These are phyloP conservation scores for Podila epigama DNA, from an alignment of 192 early-diverging fungal species.

Conservation along the genomic window DNA sequence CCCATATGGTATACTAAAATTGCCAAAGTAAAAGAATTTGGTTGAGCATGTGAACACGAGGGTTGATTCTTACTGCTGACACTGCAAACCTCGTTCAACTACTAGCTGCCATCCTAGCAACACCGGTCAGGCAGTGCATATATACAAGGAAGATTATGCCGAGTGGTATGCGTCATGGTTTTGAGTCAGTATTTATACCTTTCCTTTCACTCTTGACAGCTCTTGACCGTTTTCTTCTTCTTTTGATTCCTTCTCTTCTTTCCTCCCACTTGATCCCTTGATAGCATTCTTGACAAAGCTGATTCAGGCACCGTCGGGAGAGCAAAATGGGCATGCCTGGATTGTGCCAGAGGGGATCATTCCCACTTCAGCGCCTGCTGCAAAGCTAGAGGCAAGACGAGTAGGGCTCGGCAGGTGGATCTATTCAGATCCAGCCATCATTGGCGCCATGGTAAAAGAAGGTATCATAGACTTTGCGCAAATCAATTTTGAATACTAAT, in stretches of 20 bases:
- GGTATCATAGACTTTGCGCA: background rate
- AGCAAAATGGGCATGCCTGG: background rate
- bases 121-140: background rate
- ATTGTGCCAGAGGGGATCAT: background rate
- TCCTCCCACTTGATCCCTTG: background rate
- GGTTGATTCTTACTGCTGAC: too few species aligned
- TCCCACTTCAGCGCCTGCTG: background rate
- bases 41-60: too few species aligned
- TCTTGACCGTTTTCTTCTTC: too few species aligned
- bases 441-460: background rate
- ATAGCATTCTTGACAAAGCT: background rate
- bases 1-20: background rate
- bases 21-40: too few species aligned
- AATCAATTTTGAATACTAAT: background rate
- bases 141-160: background rate
- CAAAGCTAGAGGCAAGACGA: background rate
- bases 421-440: background rate
- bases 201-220: too few species aligned
- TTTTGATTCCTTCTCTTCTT: too few species aligned
- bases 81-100: too few species aligned
- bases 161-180: background rate
- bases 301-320: background rate
- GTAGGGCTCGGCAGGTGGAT: background rate
- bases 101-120: background rate
- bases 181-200: background rate